Conservation (phyloP, 768 basidiomycete species). For the Lactarius deliciosus region DNA sequence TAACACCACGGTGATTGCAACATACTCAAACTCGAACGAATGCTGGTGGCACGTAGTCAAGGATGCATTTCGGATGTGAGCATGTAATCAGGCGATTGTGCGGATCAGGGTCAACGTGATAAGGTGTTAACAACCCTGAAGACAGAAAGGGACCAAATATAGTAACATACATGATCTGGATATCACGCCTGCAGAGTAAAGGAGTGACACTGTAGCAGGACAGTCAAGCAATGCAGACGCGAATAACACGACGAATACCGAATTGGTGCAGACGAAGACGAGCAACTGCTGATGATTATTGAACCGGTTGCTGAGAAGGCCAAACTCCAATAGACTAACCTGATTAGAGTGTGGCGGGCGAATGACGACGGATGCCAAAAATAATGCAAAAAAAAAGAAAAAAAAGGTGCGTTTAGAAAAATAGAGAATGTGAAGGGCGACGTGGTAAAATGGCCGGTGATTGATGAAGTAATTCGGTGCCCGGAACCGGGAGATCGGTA, state of each 20-base stretch:
- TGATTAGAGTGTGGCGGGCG: neutral
- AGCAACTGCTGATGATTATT: neutral
- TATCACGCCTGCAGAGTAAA: neutral
- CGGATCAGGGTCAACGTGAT: neutral
- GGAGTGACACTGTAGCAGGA: too few relatives aligned
- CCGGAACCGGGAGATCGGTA: slow-evolving; percentile 10
- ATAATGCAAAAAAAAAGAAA: neutral
- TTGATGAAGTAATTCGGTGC: slow-evolving; percentile 9
- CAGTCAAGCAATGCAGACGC: neutral
- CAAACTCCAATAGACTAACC: neutral
- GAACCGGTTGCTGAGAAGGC: neutral
- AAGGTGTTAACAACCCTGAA: neutral
- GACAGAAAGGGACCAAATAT: neutral
- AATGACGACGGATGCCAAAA: neutral
- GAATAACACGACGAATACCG: neutral
- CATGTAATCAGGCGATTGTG: neutral
- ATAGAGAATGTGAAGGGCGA: slow-evolving; percentile 1
- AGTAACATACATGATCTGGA: neutral
- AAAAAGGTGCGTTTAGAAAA: slow-evolving; percentile 3
- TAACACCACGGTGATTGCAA: neutral
- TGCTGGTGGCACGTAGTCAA: neutral
- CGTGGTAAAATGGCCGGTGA: neutral
- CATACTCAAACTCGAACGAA: neutral
- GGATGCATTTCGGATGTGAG: neutral
- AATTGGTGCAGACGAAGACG: neutral